A percentile compares a stretch with the other conserved stretches of the same genome.
Conservation (phyloP, 345 rosid genomes). For the Gossypium australe region DNA sequence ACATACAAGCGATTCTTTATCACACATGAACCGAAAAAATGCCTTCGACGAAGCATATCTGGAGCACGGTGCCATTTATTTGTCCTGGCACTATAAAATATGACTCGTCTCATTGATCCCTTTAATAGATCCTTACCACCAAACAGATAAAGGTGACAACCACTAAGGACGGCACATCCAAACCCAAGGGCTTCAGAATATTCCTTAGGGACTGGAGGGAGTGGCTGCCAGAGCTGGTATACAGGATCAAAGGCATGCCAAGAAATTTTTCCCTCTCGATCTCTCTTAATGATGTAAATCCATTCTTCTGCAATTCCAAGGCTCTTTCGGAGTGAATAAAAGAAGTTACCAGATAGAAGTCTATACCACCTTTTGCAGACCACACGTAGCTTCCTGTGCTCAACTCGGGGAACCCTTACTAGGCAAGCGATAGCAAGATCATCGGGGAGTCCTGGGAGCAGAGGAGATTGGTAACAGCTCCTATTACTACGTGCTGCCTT, state of each 20-base stretch:
- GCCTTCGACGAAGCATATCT: constrained; percentile 68
- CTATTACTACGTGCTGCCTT: constrained; percentile 53
- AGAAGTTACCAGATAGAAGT: constrained; percentile 61
- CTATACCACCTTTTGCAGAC: constrained; percentile 77
- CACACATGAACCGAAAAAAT: constrained; percentile 72
- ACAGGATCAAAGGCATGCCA: constrained; percentile 81
- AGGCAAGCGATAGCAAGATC: constrained; percentile 86
- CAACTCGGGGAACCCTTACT: constrained; percentile 58
- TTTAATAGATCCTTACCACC: constrained; percentile 71
- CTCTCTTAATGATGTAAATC: constrained; percentile 67
- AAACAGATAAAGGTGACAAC: constrained; percentile 72
- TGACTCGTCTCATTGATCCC: constrained; percentile 72
- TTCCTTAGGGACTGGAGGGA: constrained; percentile 71
- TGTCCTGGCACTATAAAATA: constrained; percentile 64
- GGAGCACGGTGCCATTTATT: constrained; percentile 81
- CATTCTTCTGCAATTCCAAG: constrained; percentile 72
- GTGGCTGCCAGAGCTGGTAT: constrained; percentile 71
- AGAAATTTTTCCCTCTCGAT: constrained; percentile 63
- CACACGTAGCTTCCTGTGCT: constrained; percentile 63
- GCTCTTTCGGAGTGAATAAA: constrained; percentile 61
- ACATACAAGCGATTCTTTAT: constrained; percentile 72
- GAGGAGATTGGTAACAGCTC: constrained; percentile 57
- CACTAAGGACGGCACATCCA: constrained; percentile 72
- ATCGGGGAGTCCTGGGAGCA: constrained; percentile 75
- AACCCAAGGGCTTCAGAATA: constrained; percentile 70